Evolutionary conservation across 768 basidiomycete species (phyloP).

Genomic region (Phanerodontia chrysosporium): DNA sequence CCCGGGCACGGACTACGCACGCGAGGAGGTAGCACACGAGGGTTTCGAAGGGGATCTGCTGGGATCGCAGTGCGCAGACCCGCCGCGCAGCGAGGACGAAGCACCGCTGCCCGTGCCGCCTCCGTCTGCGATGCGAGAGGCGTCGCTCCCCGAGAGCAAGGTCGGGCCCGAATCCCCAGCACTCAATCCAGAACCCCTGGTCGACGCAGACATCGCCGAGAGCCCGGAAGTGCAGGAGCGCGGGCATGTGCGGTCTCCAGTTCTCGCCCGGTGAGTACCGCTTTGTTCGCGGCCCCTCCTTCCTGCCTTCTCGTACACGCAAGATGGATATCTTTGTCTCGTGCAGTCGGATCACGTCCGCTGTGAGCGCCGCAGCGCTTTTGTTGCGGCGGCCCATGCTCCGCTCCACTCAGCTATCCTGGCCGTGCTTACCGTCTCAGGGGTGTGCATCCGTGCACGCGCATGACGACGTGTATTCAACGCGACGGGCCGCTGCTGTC

Average conservation of each 20-base stretch:
- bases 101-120: background rate
- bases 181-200: background rate
- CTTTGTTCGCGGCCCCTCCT: background rate
- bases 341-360: background rate
- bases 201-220: background rate
- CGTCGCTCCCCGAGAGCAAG: background rate
- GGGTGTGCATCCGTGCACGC: background rate
- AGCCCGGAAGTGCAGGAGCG: background rate
- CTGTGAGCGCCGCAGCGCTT: background rate
- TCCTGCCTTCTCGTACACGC: background rate
- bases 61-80: background rate
- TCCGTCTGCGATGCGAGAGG: background rate
- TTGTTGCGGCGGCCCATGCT: background rate
- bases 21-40: constrained; percentile 10
- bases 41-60: background rate
- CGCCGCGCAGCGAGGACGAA: background rate
- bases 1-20: constrained; percentile 13
- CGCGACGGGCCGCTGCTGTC: background rate
- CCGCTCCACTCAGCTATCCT: background rate
- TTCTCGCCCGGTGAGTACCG: constrained; percentile 21
- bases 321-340: background rate
- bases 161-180: background rate
- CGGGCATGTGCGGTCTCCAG: constrained; percentile 21
- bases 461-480: background rate
- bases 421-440: background rate